Conservation (phyloP, 345 rosid species). For the Euphorbia pulcherrima region DNA sequence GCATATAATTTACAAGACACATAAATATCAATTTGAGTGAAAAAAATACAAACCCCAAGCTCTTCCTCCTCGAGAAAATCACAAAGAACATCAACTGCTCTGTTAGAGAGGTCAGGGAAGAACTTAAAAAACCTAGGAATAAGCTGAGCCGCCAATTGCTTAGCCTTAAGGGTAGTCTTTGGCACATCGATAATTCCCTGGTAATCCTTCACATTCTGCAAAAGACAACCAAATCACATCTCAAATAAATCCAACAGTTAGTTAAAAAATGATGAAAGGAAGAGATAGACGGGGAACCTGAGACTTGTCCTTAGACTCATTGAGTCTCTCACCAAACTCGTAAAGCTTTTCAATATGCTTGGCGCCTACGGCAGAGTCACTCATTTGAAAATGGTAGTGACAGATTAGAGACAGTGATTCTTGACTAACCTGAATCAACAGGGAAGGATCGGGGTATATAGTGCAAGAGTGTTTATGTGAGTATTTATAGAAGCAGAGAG, state of each 20-base stretch:
- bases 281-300: slow-evolving; percentile 42
- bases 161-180: slow-evolving; percentile 72
- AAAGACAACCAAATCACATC: neutral
- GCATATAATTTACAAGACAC: neutral
- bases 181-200: slow-evolving; percentile 79
- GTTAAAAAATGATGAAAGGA: slow-evolving; percentile 20
- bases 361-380: slow-evolving; percentile 62
- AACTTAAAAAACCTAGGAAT: slow-evolving; percentile 97
- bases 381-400: slow-evolving; percentile 34
- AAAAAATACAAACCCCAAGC: slow-evolving; percentile 72
- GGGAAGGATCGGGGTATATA: no score
- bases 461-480: no score
- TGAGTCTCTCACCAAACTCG: slow-evolving; percentile 93
- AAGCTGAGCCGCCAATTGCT: slow-evolving; percentile 94
- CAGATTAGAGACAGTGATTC: no score
- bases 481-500: no score
- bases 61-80: slow-evolving; percentile 94
- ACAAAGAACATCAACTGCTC: slow-evolving; percentile 69
- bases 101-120: slow-evolving; percentile 69
- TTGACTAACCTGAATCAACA: no score
- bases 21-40: no score
- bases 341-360: slow-evolving; percentile 89
- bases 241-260: neutral
- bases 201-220: slow-evolving; percentile 76
- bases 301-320: slow-evolving; percentile 89